Conservation (phyloP, 176 grass and related monocot genomes). For the Eragrostis nindensis region DNA sequence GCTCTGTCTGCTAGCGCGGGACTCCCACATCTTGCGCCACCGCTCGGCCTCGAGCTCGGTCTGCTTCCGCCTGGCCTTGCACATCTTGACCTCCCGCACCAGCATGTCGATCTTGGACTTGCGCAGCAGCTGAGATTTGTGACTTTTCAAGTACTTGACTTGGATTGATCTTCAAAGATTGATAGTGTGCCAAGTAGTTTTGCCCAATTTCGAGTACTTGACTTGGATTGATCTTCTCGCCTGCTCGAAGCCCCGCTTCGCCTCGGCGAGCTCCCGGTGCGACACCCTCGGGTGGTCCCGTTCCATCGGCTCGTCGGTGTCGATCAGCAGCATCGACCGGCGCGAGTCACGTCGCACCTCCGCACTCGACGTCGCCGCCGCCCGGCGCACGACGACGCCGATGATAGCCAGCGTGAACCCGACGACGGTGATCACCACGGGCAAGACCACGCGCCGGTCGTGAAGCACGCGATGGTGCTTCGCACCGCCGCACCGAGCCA, state of each 20-base stretch:
- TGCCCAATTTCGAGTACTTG: too few relatives aligned
- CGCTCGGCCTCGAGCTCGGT: too few relatives aligned
- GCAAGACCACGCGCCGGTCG: slow-evolving; percentile 43
- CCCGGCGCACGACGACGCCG: slow-evolving; percentile 18
- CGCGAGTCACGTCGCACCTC: slow-evolving; percentile 10
- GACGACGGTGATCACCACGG: slow-evolving; percentile 38
- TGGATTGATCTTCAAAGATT: too few relatives aligned
- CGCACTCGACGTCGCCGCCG: neutral
- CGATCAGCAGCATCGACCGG: slow-evolving; percentile 49
- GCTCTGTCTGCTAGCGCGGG: too few relatives aligned
- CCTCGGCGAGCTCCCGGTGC: slow-evolving; percentile 75
- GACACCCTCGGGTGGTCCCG: slow-evolving; percentile 79
- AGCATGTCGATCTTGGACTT: too few relatives aligned
- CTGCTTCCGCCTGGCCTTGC: too few relatives aligned
- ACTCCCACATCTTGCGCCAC: too few relatives aligned
- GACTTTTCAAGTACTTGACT: too few relatives aligned
- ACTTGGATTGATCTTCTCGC: too few relatives aligned
- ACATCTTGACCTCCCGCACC: too few relatives aligned
- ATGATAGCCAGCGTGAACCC: slow-evolving; percentile 38
- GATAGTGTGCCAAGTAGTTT: too few relatives aligned
- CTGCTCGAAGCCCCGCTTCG: slow-evolving; percentile 75
- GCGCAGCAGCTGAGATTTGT: too few relatives aligned
- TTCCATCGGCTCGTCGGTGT: slow-evolving; percentile 48
- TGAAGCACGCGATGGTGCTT: slow-evolving; percentile 7
- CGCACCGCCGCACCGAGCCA: slow-evolving; percentile 41